Base-by-base conservation (phyloP, 1,139 yeast species). In the Suhomyces kunorum region DNA sequence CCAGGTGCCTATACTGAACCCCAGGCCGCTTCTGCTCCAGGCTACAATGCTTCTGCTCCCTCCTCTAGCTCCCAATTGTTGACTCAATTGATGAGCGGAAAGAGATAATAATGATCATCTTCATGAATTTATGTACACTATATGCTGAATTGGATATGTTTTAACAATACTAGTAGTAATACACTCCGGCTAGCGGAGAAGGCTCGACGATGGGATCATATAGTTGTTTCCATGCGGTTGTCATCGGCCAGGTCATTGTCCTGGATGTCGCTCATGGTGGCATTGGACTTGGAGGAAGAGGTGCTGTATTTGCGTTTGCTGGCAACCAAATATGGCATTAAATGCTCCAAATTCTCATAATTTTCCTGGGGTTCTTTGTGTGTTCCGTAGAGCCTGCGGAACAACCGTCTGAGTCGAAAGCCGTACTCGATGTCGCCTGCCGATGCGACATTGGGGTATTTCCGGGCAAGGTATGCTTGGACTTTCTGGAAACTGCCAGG, bases 81-180 rank as follows among this genome's bases (percentile, higher is more conserved):
- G 50, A 81, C 78, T 37, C 90, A 83, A 56, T 68, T 83, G 55
- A 80, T 83, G 77, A 80, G 81, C 49, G 87, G 87, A 24, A 82
- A 82, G 61, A 80, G 67, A 52, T 68, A 54, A 49, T 19, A 27
- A 31, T 23, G 13, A 22, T 20, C n/a, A 22, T 20, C n/a, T 12
- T 26, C 12, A 26, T 33, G 23, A 26, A 13, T 13, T 14, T 23
- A 25, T 35, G 29, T 35, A 29, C 25, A 24, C 20, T 35, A 35
- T 35, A 29, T 26, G 30, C 32, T 29, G 20, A 34, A 28, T 9
- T 34, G 32, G 32, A 27, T 11, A 18, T 34, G 28, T 28, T 27
- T 34, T 19, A 27, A 22, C 22, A 31, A 18, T n/a, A 25, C 6
- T 26, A 18, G n/a, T 29, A 24, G n/a, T 20, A 5, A 20, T 20